phyloP scores from a whole-genome alignment of 805 yeast genomes.

The Saccharomycopsis schoenii region DNA sequence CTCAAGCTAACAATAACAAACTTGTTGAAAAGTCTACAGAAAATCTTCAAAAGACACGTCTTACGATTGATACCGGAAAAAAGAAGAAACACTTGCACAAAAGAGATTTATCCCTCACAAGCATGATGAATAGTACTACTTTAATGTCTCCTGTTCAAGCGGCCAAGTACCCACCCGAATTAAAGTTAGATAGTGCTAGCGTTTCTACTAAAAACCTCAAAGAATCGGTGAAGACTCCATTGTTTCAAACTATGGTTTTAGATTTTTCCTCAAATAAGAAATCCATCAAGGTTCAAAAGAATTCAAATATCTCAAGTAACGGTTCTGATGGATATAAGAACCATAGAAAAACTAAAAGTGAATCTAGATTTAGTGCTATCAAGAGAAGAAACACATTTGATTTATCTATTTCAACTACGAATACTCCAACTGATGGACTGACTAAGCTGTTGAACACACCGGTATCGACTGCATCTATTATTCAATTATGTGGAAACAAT shows the following conservation, averaged over 20 bases:
- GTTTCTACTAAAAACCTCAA: slow-evolving; percentile 6
- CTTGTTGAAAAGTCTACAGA: not conserved
- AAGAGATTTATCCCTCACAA: slow-evolving; percentile 9
- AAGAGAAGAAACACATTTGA: not conserved
- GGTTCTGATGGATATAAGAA: not conserved
- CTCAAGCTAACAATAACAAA: not conserved
- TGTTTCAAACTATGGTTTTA: slow-evolving; percentile 16
- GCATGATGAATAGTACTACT: slow-evolving; percentile 11
- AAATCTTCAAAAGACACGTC: not conserved
- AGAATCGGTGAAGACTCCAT: slow-evolving; percentile 12
- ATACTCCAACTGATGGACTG: slow-evolving; percentile 1
- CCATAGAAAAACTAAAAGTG: slow-evolving; percentile 15
- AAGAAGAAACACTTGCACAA: slow-evolving; percentile 2
- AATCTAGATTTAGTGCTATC: not conserved
- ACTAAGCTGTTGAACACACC: slow-evolving; percentile 2
- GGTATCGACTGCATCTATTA: not conserved
- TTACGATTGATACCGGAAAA: not conserved
- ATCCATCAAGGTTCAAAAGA: slow-evolving; percentile 9
- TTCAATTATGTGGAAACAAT: slow-evolving; percentile 4
- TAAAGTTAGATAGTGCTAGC: not conserved
- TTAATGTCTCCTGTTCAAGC: slow-evolving; percentile 13
- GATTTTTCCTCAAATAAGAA: slow-evolving; percentile 14
- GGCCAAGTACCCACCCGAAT: slow-evolving; percentile 5
- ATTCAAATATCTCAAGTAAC: not conserved
- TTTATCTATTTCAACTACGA: not conserved